Evolutionary conservation across 1,284 basidiomycete genomes (phyloP), one percentile per base, ranked within the genome.

Genomic region (Xanthoconium separans): DNA sequence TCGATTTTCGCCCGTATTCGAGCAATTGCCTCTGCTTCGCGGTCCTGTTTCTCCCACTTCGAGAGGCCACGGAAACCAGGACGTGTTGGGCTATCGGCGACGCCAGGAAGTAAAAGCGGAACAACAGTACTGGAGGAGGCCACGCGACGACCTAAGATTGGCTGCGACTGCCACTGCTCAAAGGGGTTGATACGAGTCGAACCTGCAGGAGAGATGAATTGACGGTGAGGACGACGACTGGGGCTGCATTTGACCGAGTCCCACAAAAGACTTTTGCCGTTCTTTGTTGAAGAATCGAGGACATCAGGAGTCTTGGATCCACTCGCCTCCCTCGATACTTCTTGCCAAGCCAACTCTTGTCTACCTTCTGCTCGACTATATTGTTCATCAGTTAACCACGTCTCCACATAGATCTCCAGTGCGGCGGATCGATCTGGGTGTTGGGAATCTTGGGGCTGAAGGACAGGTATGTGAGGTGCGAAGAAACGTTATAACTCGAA

Each of bases 21-120:
- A 62, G 80, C 77, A 78, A 91, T 84, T n/a, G 87, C 85, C 47
- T 81, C 79, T 5, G 88, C 89, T 61, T 91, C 88, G 36, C 88
- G 66, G 61, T 91, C 88, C 65, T 91, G 88, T 58, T 89, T 91
- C 68, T 91, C 89, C 85, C 86, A 89, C 68, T 88, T 89, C 1
- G 87, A 87, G 59, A 83, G 85, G 8, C 77, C 77, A 58, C 78
- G 78, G 16, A 74, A 74, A 51, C 68, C 63, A 24, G 76, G 70
- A 45, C 78, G 70, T 53, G 80, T 83, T 12, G 85, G 82, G 58
- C 78, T 83, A 55, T 82, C 81, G 12, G 70, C 66, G 56, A 75
- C 71, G 31, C 74, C 70, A 30, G 69, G 53, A 58, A 75, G 65
- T 50, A 65, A 51, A 52, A 67, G 55, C 51, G 65, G 49, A 57